A percentile compares a stretch with the other conserved stretches of the same genome.
phyloP scores from a whole-genome alignment of 345 rosid genomes.

The Camelina neglecta region DNA sequence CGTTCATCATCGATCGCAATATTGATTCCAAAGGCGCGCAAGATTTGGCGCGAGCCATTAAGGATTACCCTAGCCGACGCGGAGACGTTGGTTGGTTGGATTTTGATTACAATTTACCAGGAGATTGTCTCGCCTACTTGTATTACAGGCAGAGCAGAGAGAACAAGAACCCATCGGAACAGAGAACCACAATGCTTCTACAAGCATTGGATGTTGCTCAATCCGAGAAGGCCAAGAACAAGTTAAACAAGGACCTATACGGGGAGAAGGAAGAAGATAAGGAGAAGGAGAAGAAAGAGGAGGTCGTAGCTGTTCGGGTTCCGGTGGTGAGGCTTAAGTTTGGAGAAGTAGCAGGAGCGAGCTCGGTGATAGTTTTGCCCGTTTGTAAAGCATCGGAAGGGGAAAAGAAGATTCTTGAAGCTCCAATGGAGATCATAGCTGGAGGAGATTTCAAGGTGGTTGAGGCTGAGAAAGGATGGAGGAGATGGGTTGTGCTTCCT shows the following conservation, averaged over 20 bases:
- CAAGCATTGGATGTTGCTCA: constrained; percentile 64
- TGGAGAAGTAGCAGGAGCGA: constrained; percentile 87
- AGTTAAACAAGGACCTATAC: constrained; percentile 52
- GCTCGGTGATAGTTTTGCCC: constrained; percentile 68
- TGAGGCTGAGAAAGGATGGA: constrained; percentile 81
- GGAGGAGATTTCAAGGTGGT: constrained; percentile 80
- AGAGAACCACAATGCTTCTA: constrained; percentile 53
- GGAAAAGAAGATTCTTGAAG: constrained; percentile 60
- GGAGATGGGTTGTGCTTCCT: constrained; percentile 88
- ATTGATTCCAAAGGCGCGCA: constrained; percentile 62
- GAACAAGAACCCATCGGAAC: constrained; percentile 61
- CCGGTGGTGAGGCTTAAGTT: constrained; percentile 74
- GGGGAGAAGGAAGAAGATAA: constrained; percentile 44
- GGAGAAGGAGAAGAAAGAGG: constrained; percentile 21
- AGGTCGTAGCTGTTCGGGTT: constrained; percentile 44
- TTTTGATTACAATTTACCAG: constrained; percentile 69
- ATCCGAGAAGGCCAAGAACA: constrained; percentile 64
- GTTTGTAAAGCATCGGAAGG: constrained; percentile 70
- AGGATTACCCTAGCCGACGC: constrained; percentile 80
- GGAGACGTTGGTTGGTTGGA: constrained; percentile 68
- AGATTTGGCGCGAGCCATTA: constrained; percentile 79
- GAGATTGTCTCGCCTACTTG: constrained; percentile 82
- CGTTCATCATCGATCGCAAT: constrained; percentile 48
- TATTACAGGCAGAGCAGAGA: constrained; percentile 76
- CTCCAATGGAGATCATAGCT: constrained; percentile 59